These are phyloP conservation scores for Fremontodendron californicum DNA, from an alignment of 345 rosid species.

Conservation along the genomic window DNA sequence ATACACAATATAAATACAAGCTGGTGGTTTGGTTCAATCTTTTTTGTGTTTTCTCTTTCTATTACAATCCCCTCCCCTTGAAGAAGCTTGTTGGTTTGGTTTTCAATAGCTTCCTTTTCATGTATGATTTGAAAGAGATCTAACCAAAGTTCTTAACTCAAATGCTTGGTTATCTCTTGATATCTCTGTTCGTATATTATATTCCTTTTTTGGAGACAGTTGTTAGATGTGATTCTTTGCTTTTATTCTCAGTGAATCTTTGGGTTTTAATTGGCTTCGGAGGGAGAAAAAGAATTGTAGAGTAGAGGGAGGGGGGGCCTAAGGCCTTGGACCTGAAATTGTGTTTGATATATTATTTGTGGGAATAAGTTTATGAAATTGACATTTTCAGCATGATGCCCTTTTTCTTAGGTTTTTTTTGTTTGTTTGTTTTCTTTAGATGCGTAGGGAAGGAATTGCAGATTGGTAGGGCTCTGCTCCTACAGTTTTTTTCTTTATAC, in stretches of 20 bases:
- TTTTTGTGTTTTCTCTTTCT: background rate
- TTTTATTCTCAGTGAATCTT: background rate
- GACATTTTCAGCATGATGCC: background rate
- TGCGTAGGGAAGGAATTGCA: conserved; percentile 3
- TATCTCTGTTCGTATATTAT: too few species aligned
- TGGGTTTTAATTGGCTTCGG: background rate
- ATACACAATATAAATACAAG: conserved; percentile 37
- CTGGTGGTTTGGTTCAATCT: background rate
- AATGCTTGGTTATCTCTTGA: background rate
- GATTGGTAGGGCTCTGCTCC: background rate
- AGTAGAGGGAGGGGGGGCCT: background rate
- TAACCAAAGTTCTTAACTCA: too few species aligned
- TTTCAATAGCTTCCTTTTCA: background rate
- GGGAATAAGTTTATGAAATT: background rate
- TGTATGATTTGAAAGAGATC: background rate
- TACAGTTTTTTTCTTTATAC: background rate
- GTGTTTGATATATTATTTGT: background rate
- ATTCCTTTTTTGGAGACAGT: background rate
- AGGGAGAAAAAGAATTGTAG: background rate
- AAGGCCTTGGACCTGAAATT: background rate
- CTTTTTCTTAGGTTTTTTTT: background rate
- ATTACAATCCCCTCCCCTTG: background rate
- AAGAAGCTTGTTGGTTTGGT: background rate
- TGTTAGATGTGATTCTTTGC: background rate
- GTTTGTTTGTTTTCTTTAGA: background rate